These are phyloP conservation scores for Platanthera zijinensis DNA, from an alignment of 106 monocot species.

Conservation along the genomic window DNA sequence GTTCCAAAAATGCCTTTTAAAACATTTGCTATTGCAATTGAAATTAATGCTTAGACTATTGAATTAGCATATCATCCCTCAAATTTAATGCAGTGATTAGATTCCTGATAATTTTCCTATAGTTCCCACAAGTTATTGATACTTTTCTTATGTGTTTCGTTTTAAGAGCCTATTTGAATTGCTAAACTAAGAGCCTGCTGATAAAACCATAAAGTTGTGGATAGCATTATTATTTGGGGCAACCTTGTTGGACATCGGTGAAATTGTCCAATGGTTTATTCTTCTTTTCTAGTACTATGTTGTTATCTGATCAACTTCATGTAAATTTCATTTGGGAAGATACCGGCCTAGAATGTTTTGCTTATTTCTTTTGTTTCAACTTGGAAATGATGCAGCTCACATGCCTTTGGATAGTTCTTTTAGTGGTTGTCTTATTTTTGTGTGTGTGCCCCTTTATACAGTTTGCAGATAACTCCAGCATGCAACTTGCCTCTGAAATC, in stretches of 20 bases:
- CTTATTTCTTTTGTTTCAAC: not conserved
- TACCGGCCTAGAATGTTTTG: not conserved
- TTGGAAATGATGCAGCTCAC: not conserved
- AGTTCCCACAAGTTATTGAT: too few relatives aligned
- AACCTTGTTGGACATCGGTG: not conserved
- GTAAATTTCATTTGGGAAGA: not conserved
- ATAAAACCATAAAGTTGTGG: not conserved
- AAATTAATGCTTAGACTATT: too few relatives aligned
- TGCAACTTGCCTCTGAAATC: conserved; percentile 89
- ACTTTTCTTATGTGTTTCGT: not conserved
- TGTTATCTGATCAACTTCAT: not conserved
- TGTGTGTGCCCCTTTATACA: conserved; percentile 19
- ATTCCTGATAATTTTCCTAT: too few relatives aligned
- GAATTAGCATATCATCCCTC: too few relatives aligned
- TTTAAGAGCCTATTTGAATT: not conserved
- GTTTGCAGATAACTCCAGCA: conserved; percentile 98
- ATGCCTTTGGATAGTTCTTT: not conserved
- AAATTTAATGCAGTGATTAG: too few relatives aligned
- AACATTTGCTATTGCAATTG: too few relatives aligned
- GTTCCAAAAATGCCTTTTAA: too few relatives aligned
- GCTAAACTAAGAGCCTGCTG: not conserved
- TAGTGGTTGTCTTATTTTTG: not conserved
- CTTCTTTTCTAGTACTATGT: not conserved
- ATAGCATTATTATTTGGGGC: not conserved
- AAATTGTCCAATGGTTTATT: not conserved